These are phyloP conservation scores for Candida verbasci DNA, from an alignment of 805 yeast species.

Conservation along the genomic window DNA sequence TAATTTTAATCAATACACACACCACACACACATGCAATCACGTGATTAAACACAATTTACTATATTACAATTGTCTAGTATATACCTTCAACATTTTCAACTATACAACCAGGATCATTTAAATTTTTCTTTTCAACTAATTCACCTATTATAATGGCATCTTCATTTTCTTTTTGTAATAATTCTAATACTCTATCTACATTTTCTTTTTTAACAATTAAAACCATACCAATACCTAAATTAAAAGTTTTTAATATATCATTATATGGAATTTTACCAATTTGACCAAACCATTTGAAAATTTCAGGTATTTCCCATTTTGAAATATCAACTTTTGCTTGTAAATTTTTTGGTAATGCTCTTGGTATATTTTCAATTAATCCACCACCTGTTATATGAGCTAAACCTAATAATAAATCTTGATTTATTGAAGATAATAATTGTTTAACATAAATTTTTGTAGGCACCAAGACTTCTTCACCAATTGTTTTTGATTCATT, in stretches of 20 bases:
- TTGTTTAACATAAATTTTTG: constrained; percentile 92
- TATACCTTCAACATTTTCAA: constrained; percentile 40
- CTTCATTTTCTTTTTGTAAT: constrained; percentile 60
- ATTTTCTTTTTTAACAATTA: constrained; percentile 68
- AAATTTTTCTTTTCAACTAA: constrained; percentile 34
- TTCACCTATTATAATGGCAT: constrained; percentile 50
- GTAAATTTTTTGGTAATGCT: constrained; percentile 75
- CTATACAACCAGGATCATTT: constrained; percentile 59
- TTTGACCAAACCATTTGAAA: constrained; percentile 89
- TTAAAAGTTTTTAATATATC: constrained; percentile 91
- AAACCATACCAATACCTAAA: constrained; percentile 95
- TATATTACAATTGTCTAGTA: constrained; percentile 3
- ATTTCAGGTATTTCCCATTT: constrained; percentile 84
- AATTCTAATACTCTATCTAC: constrained; percentile 52
- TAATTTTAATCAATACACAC: no score
- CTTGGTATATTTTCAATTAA: constrained; percentile 94
- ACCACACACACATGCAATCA: constrained; percentile 5
- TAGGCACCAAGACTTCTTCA: constrained; percentile 81
- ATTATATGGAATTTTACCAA: constrained; percentile 81
- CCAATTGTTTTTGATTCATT: constrained; percentile 68
- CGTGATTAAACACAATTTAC: neutral
- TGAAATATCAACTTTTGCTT: constrained; percentile 74
- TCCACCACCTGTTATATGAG: constrained; percentile 99
- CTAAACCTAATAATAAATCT: constrained; percentile 75
- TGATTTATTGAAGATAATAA: constrained; percentile 68